phyloP scores from a whole-genome alignment of 2,329 filamentous ascomycete genomes.

The Alternaria rosae region DNA sequence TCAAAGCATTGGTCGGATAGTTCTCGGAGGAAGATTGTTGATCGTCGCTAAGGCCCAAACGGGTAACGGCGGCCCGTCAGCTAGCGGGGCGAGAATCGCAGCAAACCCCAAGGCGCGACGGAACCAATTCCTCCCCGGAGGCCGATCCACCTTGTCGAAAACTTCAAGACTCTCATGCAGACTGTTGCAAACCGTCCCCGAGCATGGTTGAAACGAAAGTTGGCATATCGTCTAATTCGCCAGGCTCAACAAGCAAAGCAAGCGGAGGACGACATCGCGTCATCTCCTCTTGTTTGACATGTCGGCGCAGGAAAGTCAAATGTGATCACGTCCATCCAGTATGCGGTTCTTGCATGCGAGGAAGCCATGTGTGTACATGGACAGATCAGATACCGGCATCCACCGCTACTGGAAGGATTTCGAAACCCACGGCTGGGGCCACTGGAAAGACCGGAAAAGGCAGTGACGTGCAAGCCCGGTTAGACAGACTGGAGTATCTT shows the following conservation, averaged over 20 bases:
- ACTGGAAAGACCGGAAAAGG: conserved; percentile 34
- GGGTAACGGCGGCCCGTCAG: conserved; percentile 7
- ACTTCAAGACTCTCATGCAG: conserved; percentile 17
- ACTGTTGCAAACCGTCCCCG: conserved; percentile 4
- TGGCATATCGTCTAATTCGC: conserved; percentile 32
- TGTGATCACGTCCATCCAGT: conserved; percentile 50
- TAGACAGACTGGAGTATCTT: conserved; percentile 48
- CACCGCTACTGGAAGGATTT: conserved; percentile 30
- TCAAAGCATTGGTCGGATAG: background rate
- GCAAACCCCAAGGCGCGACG: conserved; percentile 8
- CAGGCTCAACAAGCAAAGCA: conserved; percentile 33
- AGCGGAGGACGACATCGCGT: conserved; percentile 45
- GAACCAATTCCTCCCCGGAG: conserved; percentile 17
- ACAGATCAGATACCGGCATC: conserved; percentile 38
- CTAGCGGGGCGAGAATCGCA: conserved; percentile 16
- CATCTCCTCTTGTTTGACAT: conserved; percentile 50
- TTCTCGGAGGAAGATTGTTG: conserved; percentile 1
- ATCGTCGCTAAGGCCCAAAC: conserved; percentile 9
- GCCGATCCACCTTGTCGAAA: conserved; percentile 23
- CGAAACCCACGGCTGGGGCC: conserved; percentile 28
- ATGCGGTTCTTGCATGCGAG: conserved; percentile 48
- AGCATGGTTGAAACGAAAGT: conserved; percentile 38
- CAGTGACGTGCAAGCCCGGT: conserved; percentile 45
- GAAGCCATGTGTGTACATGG: conserved; percentile 48
- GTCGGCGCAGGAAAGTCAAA: conserved; percentile 48